These are phyloP conservation scores for Penicillium thymicola DNA, from an alignment of 2,329 filamentous ascomycete genomes.

Conservation along the genomic window DNA sequence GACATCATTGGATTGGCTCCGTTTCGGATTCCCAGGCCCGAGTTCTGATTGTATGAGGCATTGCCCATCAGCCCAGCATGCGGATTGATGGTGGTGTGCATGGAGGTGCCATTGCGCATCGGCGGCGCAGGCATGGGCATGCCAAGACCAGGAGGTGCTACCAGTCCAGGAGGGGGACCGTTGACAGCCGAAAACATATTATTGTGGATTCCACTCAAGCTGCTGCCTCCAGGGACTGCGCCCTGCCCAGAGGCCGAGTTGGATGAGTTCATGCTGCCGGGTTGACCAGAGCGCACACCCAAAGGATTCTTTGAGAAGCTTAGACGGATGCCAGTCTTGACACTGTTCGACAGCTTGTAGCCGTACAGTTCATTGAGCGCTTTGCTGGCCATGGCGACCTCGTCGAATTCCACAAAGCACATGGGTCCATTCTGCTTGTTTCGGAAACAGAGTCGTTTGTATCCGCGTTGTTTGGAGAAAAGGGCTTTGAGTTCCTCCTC, in stretches of 20 bases:
- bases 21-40: constrained; percentile 40
- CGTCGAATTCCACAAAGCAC: constrained; percentile 99
- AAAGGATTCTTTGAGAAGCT: constrained; percentile 98
- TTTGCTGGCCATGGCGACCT: constrained; percentile 86
- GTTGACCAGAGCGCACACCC: constrained; percentile 78
- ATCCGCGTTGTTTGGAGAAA: constrained; percentile 90
- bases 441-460: constrained; percentile 90
- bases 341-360: constrained; percentile 79
- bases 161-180: constrained; percentile 77
- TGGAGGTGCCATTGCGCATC: constrained; percentile 30
- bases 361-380: constrained; percentile 88
- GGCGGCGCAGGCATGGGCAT: constrained; percentile 30
- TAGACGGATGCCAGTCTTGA: constrained; percentile 89
- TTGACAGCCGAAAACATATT: constrained; percentile 65
- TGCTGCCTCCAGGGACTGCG: constrained; percentile 58
- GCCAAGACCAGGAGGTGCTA: constrained; percentile 68
- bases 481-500: constrained; percentile 94
- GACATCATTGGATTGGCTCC: constrained; percentile 33
- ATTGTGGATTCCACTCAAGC: constrained; percentile 52
- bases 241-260: constrained; percentile 51
- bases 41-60: constrained; percentile 35
- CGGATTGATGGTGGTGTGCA: constrained; percentile 31
- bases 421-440: constrained; percentile 95
- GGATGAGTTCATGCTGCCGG: constrained; percentile 51
- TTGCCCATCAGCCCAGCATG: constrained; percentile 31